These are phyloP conservation scores for Torulaspora microellipsoides DNA, from an alignment of 805 yeast species.

Conservation along the genomic window DNA sequence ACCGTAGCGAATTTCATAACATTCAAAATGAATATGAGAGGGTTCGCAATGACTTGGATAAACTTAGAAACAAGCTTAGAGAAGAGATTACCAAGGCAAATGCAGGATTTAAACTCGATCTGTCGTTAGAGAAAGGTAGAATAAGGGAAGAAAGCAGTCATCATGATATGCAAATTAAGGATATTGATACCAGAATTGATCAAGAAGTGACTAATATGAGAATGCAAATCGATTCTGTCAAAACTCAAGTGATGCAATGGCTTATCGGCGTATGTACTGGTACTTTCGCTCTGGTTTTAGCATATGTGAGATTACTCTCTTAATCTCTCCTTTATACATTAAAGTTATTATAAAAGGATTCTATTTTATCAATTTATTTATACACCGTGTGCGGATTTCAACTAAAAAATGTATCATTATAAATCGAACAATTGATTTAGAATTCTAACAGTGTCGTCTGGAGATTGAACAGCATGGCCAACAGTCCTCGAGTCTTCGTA, in stretches of 20 bases:
- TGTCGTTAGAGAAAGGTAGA: constrained; percentile 91
- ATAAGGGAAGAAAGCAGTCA: constrained; percentile 90
- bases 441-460: constrained; percentile 82
- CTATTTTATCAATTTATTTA: too few species aligned
- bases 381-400: too few species aligned
- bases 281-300: constrained; percentile 89
- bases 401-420: constrained; percentile 9
- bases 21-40: constrained; percentile 85
- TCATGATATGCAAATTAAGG: constrained; percentile 90
- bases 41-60: constrained; percentile 77
- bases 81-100: constrained; percentile 89
- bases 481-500: constrained; percentile 87
- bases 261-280: constrained; percentile 97
- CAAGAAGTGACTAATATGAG: constrained; percentile 93
- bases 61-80: constrained; percentile 73
- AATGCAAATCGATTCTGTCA: constrained; percentile 90
- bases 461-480: constrained; percentile 89
- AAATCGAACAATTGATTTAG: constrained; percentile 70
- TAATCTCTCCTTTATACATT: constrained; percentile 24
- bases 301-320: constrained; percentile 79
- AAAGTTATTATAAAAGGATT: too few species aligned
- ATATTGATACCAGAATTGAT: constrained; percentile 90
- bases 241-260: constrained; percentile 98
- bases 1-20: constrained; percentile 76
- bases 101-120: constrained; percentile 85